A percentile compares a stretch with the other conserved stretches of the same genome.
phyloP scores from a whole-genome alignment of 2,329 filamentous ascomycete species.

The Aspergillus sp. region DNA sequence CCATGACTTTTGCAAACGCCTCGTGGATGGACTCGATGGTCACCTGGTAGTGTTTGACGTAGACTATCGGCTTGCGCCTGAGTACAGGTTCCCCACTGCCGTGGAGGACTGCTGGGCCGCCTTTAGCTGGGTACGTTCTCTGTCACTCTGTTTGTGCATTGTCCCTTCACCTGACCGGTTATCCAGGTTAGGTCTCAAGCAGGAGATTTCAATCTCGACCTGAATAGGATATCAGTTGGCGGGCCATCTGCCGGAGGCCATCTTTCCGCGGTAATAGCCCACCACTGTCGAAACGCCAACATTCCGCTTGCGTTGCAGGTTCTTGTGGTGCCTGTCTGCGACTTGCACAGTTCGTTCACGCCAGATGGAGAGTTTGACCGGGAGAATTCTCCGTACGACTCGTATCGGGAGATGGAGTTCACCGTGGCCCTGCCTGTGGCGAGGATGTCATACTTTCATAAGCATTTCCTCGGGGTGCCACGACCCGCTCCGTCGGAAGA shows the following conservation, averaged over 20 bases:
- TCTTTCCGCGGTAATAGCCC: conserved; percentile 38
- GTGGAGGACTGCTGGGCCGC: conserved; percentile 43
- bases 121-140: conserved; percentile 37
- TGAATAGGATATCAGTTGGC: conserved; percentile 36
- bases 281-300: conserved; percentile 38
- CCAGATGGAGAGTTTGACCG: conserved; percentile 35
- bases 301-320: conserved; percentile 39
- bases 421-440: conserved; percentile 35
- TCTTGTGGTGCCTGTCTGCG: conserved; percentile 37
- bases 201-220: conserved; percentile 36
- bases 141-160: neutral
- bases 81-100: conserved; percentile 38
- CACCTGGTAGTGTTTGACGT: conserved; percentile 45
- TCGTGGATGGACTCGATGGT: conserved; percentile 39
- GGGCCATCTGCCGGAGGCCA: conserved; percentile 43
- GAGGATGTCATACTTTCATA: conserved; percentile 42
- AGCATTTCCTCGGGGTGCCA: conserved; percentile 38
- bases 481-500: conserved; percentile 34
- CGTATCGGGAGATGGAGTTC: conserved; percentile 41
- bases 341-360: conserved; percentile 38
- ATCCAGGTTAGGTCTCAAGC: conserved; percentile 32
- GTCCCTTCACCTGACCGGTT: conserved; percentile 5
- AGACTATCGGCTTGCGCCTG: conserved; percentile 44
- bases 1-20: conserved; percentile 42
- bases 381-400: conserved; percentile 38